A percentile compares a stretch with the other conserved stretches of the same genome.
Conservation (phyloP, 768 basidiomycete genomes). For the Rhodotorula paludigena region DNA sequence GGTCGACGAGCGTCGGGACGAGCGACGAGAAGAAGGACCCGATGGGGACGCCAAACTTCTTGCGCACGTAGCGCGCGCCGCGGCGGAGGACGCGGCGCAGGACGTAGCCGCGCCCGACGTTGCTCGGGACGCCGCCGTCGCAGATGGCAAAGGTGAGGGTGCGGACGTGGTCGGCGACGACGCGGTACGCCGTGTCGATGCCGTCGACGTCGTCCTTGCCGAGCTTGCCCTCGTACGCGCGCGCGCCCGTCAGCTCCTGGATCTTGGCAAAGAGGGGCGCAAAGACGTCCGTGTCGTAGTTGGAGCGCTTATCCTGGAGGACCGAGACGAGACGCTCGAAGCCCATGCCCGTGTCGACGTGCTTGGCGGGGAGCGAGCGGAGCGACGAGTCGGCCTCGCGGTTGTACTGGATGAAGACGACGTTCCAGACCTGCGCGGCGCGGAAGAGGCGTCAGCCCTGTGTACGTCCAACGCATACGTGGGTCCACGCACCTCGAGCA, state of each 20-base stretch:
- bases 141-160: constrained; percentile 92
- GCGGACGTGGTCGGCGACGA: constrained; percentile 92
- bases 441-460: neutral
- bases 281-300: constrained; percentile 98
- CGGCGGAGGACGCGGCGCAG: constrained; percentile 84
- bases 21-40: constrained; percentile 92
- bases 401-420: constrained; percentile 98
- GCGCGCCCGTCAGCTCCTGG: constrained; percentile 78
- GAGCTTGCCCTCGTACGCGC: constrained; percentile 82
- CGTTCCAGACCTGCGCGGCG: constrained; percentile 76
- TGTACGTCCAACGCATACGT: no score
- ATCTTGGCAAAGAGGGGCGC: constrained; percentile 79
- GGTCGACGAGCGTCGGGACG: constrained; percentile 80
- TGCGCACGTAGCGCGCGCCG: constrained; percentile 91
- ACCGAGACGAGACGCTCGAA: constrained; percentile 95
- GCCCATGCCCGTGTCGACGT: constrained; percentile 99
- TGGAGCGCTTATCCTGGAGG: constrained; percentile 82
- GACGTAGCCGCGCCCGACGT: constrained; percentile 96
- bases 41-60: constrained; percentile 77
- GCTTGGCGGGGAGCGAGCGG: constrained; percentile 75
- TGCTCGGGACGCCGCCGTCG: constrained; percentile 93
- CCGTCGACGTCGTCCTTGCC: constrained; percentile 93
- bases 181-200: constrained; percentile 94
- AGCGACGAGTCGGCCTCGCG: constrained; percentile 83
- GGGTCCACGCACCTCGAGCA: constrained; percentile 58